A percentile compares a stretch with the other conserved stretches of the same genome.
These are phyloP conservation scores for Coemansia erecta DNA, from an alignment of 192 early-diverging fungal genomes.

Conservation along the genomic window DNA sequence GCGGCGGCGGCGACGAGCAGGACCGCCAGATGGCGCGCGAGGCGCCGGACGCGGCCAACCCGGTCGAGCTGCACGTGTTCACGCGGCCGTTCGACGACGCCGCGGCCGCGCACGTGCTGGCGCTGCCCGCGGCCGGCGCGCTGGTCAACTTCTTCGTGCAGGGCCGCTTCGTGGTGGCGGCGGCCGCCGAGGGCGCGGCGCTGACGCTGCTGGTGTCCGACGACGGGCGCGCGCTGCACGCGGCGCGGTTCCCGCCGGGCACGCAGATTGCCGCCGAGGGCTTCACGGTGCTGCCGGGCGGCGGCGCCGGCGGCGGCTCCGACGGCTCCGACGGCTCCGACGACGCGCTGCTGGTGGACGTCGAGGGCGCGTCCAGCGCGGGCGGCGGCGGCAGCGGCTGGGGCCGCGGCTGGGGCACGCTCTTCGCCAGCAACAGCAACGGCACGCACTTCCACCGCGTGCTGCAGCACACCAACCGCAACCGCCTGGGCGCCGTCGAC, in stretches of 20 bases:
- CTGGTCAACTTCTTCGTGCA: conserved; percentile 32
- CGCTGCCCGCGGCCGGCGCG: conserved; percentile 25
- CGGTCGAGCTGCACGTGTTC: conserved; percentile 66
- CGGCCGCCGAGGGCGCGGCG: conserved; percentile 26
- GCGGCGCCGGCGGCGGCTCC: too few species aligned
- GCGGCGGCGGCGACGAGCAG: conserved; percentile 51
- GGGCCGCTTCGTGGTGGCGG: conserved; percentile 40
- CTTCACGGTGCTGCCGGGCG: conserved; percentile 77
- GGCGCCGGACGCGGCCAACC: conserved; percentile 54
- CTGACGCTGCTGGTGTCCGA: conserved; percentile 70
- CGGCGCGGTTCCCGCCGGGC: conserved; percentile 83
- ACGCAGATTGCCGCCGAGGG: conserved; percentile 69
- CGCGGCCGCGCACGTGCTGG: conserved; percentile 6
- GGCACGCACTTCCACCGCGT: conserved; percentile 76
- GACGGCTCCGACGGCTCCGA: too few species aligned
- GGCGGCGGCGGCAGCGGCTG: conserved; percentile 34
- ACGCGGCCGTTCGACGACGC: conserved; percentile 25
- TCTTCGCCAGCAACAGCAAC: conserved; percentile 89
- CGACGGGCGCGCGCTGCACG: conserved; percentile 69
- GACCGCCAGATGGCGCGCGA: conserved; percentile 23
- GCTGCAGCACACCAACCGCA: conserved; percentile 79
- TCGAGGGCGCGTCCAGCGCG: conserved; percentile 58
- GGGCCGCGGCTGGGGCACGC: conserved; percentile 43
- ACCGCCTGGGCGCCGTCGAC: conserved; percentile 73
- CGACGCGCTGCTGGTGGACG: conserved; percentile 76